Evolutionary conservation across 164 flowering plant genomes (phyloP), one percentile per base, ranked within the genome.

Genomic region (Tetrastigma voinierianum): DNA sequence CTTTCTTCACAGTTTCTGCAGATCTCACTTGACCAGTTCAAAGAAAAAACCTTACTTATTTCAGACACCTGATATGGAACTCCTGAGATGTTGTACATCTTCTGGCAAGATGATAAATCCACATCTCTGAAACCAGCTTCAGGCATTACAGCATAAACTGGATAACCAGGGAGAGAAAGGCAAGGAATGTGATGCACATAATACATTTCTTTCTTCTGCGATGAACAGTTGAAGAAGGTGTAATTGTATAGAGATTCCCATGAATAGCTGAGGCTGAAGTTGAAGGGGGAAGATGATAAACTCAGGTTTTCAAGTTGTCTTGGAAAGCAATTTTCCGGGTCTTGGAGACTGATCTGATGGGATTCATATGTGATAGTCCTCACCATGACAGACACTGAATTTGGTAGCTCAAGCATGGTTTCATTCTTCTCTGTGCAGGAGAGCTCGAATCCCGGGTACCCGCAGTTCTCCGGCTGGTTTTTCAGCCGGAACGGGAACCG

Each of bases 391-490:
- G 48, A 67, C 1, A 44, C 65, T 2, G 69, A 71, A 32, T 16
- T 12, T n/a, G 71, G 77, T 16, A 76, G 66, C 44, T 72, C 68
- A 11, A 79, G 32, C 13, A 63, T 43, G 2, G 77, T 76, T 9
- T 58, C 15, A 1, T 66, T 55, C 8, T 10, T 51, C 6, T 24
- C 40, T 11, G 32, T n/a, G 61, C 83, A 80, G 23, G 67, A 59
- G 0, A 80, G 64, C 7, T 59, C 59, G n/a, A 80, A 80, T 12
- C 78, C 80, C 0, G 74, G 78, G 59, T 59, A 74, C 45, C 83
- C 78, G 48, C 80, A 69, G 57, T 71, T 69, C 0, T 56, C 59
- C 10, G 62, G 72, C 12, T 67, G 74, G 59, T 25, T 63, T 13
- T 43, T 57, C 17, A 74, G 54, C 19, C 66, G 15, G 72, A 80